Evolutionary conservation across 2,329 filamentous ascomycete species (phyloP).

Genomic region (Dactylonectria macrodidyma): DNA sequence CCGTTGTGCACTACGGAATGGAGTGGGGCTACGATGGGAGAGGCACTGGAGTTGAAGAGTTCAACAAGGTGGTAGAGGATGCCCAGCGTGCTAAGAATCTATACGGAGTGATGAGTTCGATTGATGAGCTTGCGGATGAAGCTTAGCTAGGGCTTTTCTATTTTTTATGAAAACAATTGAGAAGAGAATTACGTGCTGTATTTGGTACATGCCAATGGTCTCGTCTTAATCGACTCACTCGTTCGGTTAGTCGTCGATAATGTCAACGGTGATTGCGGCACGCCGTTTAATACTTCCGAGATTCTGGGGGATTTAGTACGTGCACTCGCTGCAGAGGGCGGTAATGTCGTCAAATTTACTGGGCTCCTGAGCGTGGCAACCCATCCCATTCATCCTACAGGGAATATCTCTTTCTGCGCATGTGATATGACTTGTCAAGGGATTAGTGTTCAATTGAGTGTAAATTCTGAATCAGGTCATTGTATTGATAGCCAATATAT

Average conservation of each 20-base stretch:
- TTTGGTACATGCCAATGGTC: conserved; percentile 9
- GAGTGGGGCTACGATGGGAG: conserved; percentile 13
- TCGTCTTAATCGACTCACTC: conserved; percentile 6
- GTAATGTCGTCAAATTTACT: background rate
- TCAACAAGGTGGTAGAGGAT: conserved; percentile 8
- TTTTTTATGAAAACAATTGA: background rate
- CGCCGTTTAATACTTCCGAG: background rate
- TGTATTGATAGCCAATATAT: background rate
- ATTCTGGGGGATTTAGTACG: background rate
- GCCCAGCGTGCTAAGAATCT: conserved; percentile 13
- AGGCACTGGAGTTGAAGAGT: conserved; percentile 6
- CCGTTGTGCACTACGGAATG: conserved; percentile 11
- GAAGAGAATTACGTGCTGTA: conserved; percentile 1
- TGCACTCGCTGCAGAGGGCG: background rate
- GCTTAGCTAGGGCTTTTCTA: background rate
- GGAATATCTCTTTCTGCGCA: background rate
- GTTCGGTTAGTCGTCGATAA: conserved; percentile 2
- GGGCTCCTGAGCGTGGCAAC: background rate
- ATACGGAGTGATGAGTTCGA: conserved; percentile 6
- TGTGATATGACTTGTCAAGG: background rate
- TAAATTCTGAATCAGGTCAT: background rate
- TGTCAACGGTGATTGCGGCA: background rate
- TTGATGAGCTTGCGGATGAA: conserved; percentile 15
- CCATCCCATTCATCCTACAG: background rate
- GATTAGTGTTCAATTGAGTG: background rate